Evolutionary conservation across 2,329 filamentous ascomycete species (phyloP).

Genomic region (Cercospora sojina): DNA sequence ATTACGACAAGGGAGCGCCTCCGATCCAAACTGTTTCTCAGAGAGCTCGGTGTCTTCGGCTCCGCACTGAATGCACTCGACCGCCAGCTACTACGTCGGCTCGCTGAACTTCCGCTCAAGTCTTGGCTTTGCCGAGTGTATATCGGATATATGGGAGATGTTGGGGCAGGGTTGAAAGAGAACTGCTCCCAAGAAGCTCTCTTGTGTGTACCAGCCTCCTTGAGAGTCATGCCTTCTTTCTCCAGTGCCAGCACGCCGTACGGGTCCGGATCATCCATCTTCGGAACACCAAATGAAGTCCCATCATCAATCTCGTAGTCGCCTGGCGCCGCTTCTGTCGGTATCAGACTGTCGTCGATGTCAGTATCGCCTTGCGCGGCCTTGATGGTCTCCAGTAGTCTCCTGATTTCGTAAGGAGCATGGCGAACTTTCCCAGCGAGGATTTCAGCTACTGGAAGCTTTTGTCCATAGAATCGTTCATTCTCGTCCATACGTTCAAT

Average conservation of each 20-base stretch:
- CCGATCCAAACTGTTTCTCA: conserved; percentile 34
- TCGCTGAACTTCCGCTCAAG: conserved; percentile 34
- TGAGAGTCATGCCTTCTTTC: conserved; percentile 82
- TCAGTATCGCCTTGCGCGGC: conserved; percentile 80
- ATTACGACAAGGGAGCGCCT: conserved; percentile 24
- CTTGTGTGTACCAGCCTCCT: conserved; percentile 77
- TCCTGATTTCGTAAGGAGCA: conserved; percentile 56
- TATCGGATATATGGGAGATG: conserved; percentile 66
- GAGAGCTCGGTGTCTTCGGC: conserved; percentile 34
- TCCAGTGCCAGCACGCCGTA: conserved; percentile 90
- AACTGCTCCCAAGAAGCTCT: conserved; percentile 77
- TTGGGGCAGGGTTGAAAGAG: conserved; percentile 73
- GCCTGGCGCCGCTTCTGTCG: conserved; percentile 70
- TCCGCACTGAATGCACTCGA: conserved; percentile 29
- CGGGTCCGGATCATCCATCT: conserved; percentile 80
- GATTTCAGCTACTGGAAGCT: conserved; percentile 62
- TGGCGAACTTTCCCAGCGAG: conserved; percentile 59
- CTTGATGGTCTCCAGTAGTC: conserved; percentile 79
- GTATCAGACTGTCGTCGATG: conserved; percentile 67
- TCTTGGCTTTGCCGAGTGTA: conserved; percentile 62
- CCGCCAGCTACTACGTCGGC: conserved; percentile 66
- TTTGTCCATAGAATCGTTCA: conserved; percentile 75
- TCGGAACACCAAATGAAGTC: conserved; percentile 72
- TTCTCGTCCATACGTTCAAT: conserved; percentile 88
- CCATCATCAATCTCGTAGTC: conserved; percentile 62